phyloP scores from a whole-genome alignment of 345 rosid genomes.

The Camelina laxa region DNA sequence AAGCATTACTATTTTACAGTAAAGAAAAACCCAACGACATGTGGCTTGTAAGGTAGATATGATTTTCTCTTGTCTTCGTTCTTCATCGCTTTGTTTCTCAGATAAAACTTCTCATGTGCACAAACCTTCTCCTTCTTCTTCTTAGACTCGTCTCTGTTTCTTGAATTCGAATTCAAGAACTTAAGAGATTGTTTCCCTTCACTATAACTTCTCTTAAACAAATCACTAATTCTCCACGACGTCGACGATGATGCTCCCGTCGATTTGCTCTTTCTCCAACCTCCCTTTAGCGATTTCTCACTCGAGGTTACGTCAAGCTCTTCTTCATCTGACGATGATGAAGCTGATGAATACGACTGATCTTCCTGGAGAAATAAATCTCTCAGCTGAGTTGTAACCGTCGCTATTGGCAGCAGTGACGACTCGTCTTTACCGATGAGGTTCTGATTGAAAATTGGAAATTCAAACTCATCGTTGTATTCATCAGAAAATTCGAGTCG shows the following conservation, averaged over 20 bases:
- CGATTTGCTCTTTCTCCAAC: slow-evolving; percentile 73
- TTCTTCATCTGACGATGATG: slow-evolving; percentile 62
- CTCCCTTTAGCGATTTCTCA: slow-evolving; percentile 46
- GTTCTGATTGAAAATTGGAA: slow-evolving; percentile 58
- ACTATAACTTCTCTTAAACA: slow-evolving; percentile 68
- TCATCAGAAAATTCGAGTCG: slow-evolving; percentile 28
- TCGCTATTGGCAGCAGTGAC: background rate
- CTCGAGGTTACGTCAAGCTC: slow-evolving; percentile 51
- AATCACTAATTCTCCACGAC: slow-evolving; percentile 63
- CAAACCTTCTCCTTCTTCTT: slow-evolving; percentile 39
- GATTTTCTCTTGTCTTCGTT: slow-evolving; percentile 61
- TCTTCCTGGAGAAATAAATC: slow-evolving; percentile 51
- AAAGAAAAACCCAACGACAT: slow-evolving; percentile 57
- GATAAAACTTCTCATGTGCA: slow-evolving; percentile 64
- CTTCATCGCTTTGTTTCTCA: slow-evolving; percentile 56
- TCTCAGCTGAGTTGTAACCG: slow-evolving; percentile 46
- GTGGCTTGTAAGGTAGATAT: slow-evolving; percentile 69
- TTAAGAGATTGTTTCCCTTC: slow-evolving; percentile 61
- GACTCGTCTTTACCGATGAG: background rate
- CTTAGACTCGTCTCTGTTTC: background rate
- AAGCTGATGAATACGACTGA: slow-evolving; percentile 46
- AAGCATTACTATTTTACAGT: background rate
- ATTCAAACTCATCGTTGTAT: slow-evolving; percentile 62
- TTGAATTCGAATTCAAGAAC: slow-evolving; percentile 34
- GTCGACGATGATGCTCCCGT: slow-evolving; percentile 47